Evolutionary conservation across 495 filamentous ascomycete species (phyloP).

Genomic region (Neurospora sp.): DNA sequence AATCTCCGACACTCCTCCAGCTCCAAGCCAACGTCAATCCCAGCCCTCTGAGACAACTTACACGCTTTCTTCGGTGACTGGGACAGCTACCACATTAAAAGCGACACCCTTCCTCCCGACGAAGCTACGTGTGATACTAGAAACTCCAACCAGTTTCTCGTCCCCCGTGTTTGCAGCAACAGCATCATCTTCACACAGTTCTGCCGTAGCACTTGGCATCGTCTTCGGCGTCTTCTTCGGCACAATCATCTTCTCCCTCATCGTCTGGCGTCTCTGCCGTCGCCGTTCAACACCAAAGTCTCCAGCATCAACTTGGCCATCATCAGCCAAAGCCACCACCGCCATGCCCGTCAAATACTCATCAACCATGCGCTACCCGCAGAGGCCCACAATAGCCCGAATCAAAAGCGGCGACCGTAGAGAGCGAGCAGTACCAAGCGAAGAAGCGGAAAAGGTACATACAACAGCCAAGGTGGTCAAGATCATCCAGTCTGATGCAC

Average conservation of each 20-base stretch:
- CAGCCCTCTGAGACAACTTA: not conserved
- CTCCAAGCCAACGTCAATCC: not conserved
- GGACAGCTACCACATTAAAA: not conserved
- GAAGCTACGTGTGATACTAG: not conserved
- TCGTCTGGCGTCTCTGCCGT: not conserved
- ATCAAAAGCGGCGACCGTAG: not conserved
- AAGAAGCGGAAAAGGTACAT: not conserved
- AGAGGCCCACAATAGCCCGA: not conserved
- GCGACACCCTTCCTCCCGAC: not conserved
- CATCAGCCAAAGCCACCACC: not conserved
- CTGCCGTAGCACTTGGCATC: not conserved
- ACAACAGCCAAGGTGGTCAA: not conserved
- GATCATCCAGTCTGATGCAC: not conserved
- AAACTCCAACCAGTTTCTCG: not conserved
- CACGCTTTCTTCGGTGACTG: not conserved
- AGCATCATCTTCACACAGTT: not conserved
- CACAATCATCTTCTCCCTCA: not conserved
- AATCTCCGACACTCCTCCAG: not conserved
- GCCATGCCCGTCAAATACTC: not conserved
- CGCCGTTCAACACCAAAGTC: not conserved
- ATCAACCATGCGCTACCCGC: not conserved
- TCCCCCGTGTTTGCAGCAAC: not conserved
- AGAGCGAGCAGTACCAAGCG: not conserved
- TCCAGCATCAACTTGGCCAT: not conserved
- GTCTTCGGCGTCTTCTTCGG: not conserved